Evolutionary conservation across 2,329 filamentous ascomycete genomes (phyloP).

Genomic region (Paradendryphiella salina): DNA sequence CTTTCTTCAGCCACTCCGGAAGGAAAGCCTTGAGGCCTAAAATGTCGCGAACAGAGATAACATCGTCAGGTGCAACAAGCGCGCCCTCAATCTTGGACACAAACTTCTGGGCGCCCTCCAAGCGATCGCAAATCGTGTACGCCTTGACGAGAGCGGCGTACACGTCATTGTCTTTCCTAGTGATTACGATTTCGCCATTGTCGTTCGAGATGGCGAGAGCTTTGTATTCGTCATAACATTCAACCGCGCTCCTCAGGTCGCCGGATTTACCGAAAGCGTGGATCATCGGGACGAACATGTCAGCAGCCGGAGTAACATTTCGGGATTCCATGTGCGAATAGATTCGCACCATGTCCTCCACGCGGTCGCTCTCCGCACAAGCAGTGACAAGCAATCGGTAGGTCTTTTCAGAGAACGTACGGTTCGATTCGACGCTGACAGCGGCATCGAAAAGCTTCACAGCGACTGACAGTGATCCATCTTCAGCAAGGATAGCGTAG

Average conservation of each 20-base stretch:
- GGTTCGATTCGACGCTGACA: slow-evolving; percentile 61
- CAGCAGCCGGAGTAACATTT: slow-evolving; percentile 72
- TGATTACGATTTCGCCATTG: slow-evolving; percentile 67
- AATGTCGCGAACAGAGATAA: slow-evolving; percentile 68
- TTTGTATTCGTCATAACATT: slow-evolving; percentile 95
- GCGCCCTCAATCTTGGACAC: slow-evolving; percentile 73
- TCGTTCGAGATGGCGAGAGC: slow-evolving; percentile 83
- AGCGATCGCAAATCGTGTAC: slow-evolving; percentile 79
- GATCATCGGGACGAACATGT: slow-evolving; percentile 91
- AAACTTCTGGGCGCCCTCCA: slow-evolving; percentile 82
- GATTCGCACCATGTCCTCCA: slow-evolving; percentile 86
- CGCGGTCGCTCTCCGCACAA: slow-evolving; percentile 77
- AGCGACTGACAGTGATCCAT: slow-evolving; percentile 83
- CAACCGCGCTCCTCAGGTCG: slow-evolving; percentile 84
- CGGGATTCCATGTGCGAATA: slow-evolving; percentile 89
- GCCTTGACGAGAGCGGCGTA: slow-evolving; percentile 92
- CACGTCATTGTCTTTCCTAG: slow-evolving; percentile 78
- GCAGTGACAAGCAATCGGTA: slow-evolving; percentile 85
- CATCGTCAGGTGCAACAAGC: slow-evolving; percentile 55
- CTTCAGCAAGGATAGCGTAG: slow-evolving; percentile 80
- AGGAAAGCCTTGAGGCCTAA: slow-evolving; percentile 77
- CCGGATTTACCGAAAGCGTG: slow-evolving; percentile 82
- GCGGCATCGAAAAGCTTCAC: slow-evolving; percentile 84
- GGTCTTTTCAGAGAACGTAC: slow-evolving; percentile 74
- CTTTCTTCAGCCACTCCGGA: slow-evolving; percentile 71